Evolutionary conservation across 805 yeast species (phyloP), one percentile per base, ranked within the genome.

Genomic region (Ogataea salicorniae): DNA sequence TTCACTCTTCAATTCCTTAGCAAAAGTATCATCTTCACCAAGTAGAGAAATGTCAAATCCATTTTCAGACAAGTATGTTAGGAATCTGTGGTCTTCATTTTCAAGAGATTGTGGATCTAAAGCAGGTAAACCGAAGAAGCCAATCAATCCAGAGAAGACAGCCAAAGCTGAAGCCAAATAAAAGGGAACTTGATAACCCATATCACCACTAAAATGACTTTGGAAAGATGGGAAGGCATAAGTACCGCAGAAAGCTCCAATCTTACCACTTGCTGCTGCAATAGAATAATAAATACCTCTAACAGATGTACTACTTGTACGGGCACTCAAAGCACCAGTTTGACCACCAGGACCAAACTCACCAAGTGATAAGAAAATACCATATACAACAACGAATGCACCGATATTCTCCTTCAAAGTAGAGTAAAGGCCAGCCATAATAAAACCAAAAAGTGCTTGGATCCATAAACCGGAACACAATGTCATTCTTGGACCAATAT

Each of bases 271-370:
- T 26, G 96, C 96, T 46, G 97, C 96, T 39, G 95, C 92, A 57
- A 89, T 74, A 58, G 94, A 94, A 63, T 91, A 91, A 69, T 85
- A 87, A 59, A 86, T 86, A 48, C 97, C 97, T 71, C 97, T 83
- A 47, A 90, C 77, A 18, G 96, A 83, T 9, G 96, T 83, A 40
- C 96, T 85, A 42, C 83, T 77, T 6, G 96, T 84, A 69, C 90
- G 90, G 39, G 96, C 79, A 20, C 96, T 94, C 52, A 91, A 73
- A 46, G 87, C 70, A 56, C 97, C 97, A 64, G 87, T 84, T 68
- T 87, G 87, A 68, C 90, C 88, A 70, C 97, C 98, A 13, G 95
- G 91, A 29, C 96, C 95, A 67, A 91, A 86, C 68, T 92, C 97
- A 60, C 97, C 97, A 42, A 88, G 74, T 6, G 96, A 74, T 64